phyloP scores from a whole-genome alignment of 129 eudicot species.

The Mikania micrantha region DNA sequence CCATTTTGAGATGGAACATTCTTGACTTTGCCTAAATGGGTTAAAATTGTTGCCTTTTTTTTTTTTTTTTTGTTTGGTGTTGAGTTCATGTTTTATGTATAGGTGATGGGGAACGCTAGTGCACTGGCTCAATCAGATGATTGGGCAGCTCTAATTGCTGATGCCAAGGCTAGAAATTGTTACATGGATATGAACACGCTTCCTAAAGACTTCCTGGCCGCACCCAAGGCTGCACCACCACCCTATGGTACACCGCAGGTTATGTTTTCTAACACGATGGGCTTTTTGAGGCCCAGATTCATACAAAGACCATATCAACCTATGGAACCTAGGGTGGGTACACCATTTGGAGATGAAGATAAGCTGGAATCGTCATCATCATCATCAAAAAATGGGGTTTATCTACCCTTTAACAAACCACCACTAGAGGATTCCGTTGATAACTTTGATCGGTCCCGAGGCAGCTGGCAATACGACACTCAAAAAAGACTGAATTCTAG shows the following conservation, averaged over 20 bases:
- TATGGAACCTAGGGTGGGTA: slow-evolving; percentile 51
- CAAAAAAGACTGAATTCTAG: slow-evolving; percentile 37
- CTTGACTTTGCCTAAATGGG: neutral
- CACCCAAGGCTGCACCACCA: slow-evolving; percentile 36
- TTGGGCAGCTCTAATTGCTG: slow-evolving; percentile 88
- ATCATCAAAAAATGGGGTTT: slow-evolving; percentile 46
- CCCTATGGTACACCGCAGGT: slow-evolving; percentile 36
- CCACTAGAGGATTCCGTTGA: slow-evolving; percentile 34
- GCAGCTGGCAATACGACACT: slow-evolving; percentile 48
- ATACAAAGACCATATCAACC: slow-evolving; percentile 53
- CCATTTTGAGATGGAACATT: neutral
- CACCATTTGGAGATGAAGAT: slow-evolving; percentile 64
- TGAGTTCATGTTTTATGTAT: slow-evolving; percentile 1
- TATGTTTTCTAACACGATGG: slow-evolving; percentile 45
- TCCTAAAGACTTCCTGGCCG: slow-evolving; percentile 72
- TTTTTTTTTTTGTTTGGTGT: neutral
- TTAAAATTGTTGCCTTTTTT: neutral
- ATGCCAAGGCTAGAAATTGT: slow-evolving; percentile 74
- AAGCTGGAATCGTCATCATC: slow-evolving; percentile 28
- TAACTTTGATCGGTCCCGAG: slow-evolving; percentile 45
- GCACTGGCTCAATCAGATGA: slow-evolving; percentile 77
- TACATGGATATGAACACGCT: slow-evolving; percentile 84
- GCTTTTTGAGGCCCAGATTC: slow-evolving; percentile 39
- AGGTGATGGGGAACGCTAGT: slow-evolving; percentile 98
- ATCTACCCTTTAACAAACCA: slow-evolving; percentile 32